Conservation (phyloP, 2,329 filamentous ascomycete genomes). For the Pseudogymnoascus sp. region DNA sequence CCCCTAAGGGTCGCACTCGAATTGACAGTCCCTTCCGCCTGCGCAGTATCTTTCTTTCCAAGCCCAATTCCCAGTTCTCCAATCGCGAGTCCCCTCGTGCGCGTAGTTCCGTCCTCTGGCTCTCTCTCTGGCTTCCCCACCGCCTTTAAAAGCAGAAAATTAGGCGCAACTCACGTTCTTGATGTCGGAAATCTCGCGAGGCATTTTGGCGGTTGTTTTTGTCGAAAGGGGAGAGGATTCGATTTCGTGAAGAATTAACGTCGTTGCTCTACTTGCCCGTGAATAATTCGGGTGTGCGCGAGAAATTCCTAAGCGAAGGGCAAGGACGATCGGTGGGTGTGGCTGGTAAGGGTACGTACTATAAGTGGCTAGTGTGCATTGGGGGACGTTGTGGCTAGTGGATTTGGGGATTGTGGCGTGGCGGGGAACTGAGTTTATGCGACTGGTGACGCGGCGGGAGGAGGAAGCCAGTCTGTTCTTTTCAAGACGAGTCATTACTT, state of each 20-base stretch:
- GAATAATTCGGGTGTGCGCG: constrained; percentile 11
- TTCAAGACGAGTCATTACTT: not conserved
- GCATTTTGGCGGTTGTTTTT: constrained; percentile 68
- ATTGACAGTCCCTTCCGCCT: not conserved
- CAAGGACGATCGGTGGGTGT: constrained; percentile 8
- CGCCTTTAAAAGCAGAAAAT: not conserved
- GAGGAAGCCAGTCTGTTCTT: constrained; percentile 6
- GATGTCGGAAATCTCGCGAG: constrained; percentile 96
- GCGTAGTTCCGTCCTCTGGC: not conserved
- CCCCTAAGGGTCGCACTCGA: not conserved
- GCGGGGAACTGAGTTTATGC: not conserved
- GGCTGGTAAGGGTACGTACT: constrained; percentile 5
- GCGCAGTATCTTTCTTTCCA: not conserved
- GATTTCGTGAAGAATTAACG: constrained; percentile 8
- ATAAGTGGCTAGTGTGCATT: not conserved
- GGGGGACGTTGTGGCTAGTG: not conserved
- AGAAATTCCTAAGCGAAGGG: constrained; percentile 13
- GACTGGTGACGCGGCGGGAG: constrained; percentile 3
- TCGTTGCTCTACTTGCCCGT: constrained; percentile 4
- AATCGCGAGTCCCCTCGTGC: not conserved
- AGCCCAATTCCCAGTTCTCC: not conserved
- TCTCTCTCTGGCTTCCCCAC: not conserved
- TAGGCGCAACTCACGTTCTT: constrained; percentile 56
- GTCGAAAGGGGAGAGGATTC: constrained; percentile 16
- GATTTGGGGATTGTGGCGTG: not conserved